Base-by-base conservation (phyloP, 2,329 filamentous ascomycete species). In the Cladosporium halotolerans region DNA sequence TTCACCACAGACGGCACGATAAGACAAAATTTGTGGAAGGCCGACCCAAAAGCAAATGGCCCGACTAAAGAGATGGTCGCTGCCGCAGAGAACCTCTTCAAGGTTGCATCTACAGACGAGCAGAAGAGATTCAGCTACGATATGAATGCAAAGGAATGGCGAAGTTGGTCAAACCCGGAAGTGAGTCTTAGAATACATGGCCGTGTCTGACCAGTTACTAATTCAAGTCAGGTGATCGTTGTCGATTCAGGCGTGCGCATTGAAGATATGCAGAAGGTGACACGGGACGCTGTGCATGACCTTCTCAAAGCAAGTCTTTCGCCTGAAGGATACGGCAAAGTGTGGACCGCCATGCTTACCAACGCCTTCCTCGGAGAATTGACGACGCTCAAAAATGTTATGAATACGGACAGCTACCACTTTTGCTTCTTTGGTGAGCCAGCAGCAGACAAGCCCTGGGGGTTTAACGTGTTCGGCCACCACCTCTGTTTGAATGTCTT, bases 361-460 rank as follows among this genome's bases (percentile, higher is more conserved):
- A 89, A 89, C 68, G 81, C 83, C 47, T 88, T 88, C 69, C 77
- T 89, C 0, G 85, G 85, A 41, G 77, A 86, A 54, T 74, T 89
- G 0, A 81, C 86, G 28, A 64, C 78, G 31, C 76, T 81, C 0
- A 76, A 79, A 0, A 67, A 72, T 7, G 78, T 89, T 47, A 81
- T 86, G 78, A 88, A 88, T 70, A 80, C 87, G 65, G 80, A 79
- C 70, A 85, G 81, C 2, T 89, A 89, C 75, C 89, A 89, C 69
- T 85, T 89, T 56, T 80, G 81, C 40, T 70, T 89, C 2, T 89
- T 89, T 63, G 85, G 85, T 8, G 69, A 69, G 9, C 84, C 84
- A 0, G 82, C 80, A 0, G 63, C 68, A 0, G 72, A 72, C 0
- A 61, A 69, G 1, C 83, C 85, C 0, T 89, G 86, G 86, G 86